A percentile compares a stretch with the other conserved stretches of the same genome.
phyloP scores from a whole-genome alignment of 1,284 basidiomycete species.

The Ganoderma lingzhi region DNA sequence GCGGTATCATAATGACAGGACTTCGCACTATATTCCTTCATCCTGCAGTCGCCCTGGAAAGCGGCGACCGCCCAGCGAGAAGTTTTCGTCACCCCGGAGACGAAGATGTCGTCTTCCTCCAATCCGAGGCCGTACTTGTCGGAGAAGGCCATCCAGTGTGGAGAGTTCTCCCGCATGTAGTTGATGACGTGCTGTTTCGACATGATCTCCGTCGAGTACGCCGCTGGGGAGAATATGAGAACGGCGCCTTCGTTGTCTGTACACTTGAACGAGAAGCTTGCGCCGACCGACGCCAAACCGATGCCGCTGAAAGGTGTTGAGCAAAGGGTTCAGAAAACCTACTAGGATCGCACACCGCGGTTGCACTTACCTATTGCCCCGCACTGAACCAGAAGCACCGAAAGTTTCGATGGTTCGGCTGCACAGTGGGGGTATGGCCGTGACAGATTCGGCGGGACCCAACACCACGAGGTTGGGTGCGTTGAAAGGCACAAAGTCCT shows the following conservation, averaged over 20 bases:
- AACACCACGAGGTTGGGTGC: conserved; percentile 10
- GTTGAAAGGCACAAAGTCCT: conserved; percentile 19
- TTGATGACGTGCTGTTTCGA: conserved; percentile 25
- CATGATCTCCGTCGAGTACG: conserved; percentile 17
- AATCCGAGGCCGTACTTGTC: conserved; percentile 19
- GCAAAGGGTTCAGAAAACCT: background rate
- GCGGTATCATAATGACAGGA: no score
- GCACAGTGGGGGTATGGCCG: conserved; percentile 15
- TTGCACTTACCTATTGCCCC: background rate
- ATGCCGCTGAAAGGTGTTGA: background rate
- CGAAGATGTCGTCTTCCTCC: conserved; percentile 33
- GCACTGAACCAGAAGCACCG: conserved; percentile 3
- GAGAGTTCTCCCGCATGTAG: conserved; percentile 28
- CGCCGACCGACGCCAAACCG: conserved; percentile 10
- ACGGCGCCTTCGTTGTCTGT: conserved; percentile 22
- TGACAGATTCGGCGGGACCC: conserved; percentile 13
- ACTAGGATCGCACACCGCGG: background rate
- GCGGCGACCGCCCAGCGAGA: conserved; percentile 33
- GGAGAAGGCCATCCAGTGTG: conserved; percentile 34
- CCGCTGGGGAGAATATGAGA: conserved; percentile 15
- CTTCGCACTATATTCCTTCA: background rate
- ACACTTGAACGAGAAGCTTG: conserved; percentile 22
- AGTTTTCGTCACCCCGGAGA: conserved; percentile 37
- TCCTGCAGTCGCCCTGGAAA: conserved; percentile 12
- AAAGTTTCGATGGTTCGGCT: conserved; percentile 24